A percentile compares a stretch with the other conserved stretches of the same genome.
Conservation (phyloP, 2,329 filamentous ascomycete species). For the Aspergillus piperis region DNA sequence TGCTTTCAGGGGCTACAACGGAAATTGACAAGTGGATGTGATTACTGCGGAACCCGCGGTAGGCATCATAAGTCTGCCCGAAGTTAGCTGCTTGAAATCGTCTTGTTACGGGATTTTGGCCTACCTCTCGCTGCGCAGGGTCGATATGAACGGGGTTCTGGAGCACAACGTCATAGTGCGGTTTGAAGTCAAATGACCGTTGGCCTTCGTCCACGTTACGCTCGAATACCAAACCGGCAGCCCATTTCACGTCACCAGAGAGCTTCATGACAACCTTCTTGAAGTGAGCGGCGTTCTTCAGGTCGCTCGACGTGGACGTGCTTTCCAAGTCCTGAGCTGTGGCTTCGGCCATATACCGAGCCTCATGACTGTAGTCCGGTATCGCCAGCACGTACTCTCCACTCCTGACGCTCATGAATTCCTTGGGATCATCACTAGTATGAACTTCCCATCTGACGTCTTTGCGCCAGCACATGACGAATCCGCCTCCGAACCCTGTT, state of each 20-base stretch:
- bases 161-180: slow-evolving; percentile 87
- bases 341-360: slow-evolving; percentile 61
- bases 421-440: slow-evolving; percentile 80
- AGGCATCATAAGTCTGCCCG: slow-evolving; percentile 77
- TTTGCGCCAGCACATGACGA: slow-evolving; percentile 98
- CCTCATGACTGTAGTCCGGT: slow-evolving; percentile 88
- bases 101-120: slow-evolving; percentile 12
- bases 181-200: slow-evolving; percentile 83
- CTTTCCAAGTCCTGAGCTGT: slow-evolving; percentile 58
- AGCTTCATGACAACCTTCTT: slow-evolving; percentile 99
- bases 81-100: slow-evolving; percentile 16
- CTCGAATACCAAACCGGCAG: slow-evolving; percentile 89
- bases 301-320: slow-evolving; percentile 62
- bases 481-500: slow-evolving; percentile 88
- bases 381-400: slow-evolving; percentile 93
- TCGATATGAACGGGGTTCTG: slow-evolving; percentile 77
- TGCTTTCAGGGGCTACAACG: slow-evolving; percentile 79
- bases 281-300: slow-evolving; percentile 77
- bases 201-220: slow-evolving; percentile 70
- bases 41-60: slow-evolving; percentile 91
- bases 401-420: slow-evolving; percentile 94
- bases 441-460: slow-evolving; percentile 87
- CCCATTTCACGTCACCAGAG: slow-evolving; percentile 92
- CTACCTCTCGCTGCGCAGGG: slow-evolving; percentile 52
- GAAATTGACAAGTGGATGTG: slow-evolving; percentile 96